Evolutionary conservation across 2,329 filamentous ascomycete genomes (phyloP).

Genomic region (Amesomyces nigricolor): DNA sequence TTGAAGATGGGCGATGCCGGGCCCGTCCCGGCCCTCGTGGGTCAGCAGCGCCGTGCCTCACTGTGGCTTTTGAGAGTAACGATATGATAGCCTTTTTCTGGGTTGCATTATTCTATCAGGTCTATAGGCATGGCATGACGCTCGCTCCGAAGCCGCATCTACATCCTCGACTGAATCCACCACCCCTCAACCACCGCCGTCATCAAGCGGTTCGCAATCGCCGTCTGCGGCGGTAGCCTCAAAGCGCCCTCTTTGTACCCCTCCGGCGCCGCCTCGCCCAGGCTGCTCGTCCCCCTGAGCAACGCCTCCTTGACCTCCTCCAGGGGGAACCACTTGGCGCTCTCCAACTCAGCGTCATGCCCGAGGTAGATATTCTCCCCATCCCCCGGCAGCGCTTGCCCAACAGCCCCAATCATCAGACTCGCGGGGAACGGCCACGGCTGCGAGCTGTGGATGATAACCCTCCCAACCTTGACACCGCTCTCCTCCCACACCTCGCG

Average conservation of each 20-base stretch:
- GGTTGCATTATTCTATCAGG: not conserved
- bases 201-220: slow-evolving; percentile 89
- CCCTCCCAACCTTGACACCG: slow-evolving; percentile 68
- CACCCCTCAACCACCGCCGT: slow-evolving; percentile 73
- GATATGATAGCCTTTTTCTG: not conserved
- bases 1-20: no score
- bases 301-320: slow-evolving; percentile 77
- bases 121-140: not conserved
- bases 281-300: slow-evolving; percentile 56
- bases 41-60: no score
- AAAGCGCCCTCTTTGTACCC: slow-evolving; percentile 72
- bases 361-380: slow-evolving; percentile 78
- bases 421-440: slow-evolving; percentile 84
- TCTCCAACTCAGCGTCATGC: slow-evolving; percentile 86
- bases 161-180: slow-evolving; percentile 53
- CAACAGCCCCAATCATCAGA: slow-evolving; percentile 83
- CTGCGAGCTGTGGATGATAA: slow-evolving; percentile 77
- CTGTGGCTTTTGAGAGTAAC: no score
- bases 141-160: not conserved
- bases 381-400: slow-evolving; percentile 67
- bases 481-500: slow-evolving; percentile 84
- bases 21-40: no score
- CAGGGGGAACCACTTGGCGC: slow-evolving; percentile 80
- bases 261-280: slow-evolving; percentile 59
- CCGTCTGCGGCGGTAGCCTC: slow-evolving; percentile 75